Evolutionary conservation across 768 basidiomycete species (phyloP).

Genomic region (Leccinum pellstonianum): DNA sequence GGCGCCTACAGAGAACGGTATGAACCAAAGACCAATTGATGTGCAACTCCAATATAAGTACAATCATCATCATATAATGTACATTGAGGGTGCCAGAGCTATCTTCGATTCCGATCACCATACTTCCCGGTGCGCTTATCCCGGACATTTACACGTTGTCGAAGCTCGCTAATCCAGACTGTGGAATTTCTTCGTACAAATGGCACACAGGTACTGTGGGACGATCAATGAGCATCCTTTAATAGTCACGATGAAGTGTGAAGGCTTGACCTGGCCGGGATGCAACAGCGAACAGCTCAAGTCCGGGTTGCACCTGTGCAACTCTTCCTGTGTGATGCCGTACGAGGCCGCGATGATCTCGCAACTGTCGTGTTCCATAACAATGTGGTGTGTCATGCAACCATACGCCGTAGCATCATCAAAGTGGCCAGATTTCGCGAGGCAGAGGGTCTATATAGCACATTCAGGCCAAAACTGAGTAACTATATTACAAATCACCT

Average conservation of each 20-base stretch:
- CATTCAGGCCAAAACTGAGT: not conserved
- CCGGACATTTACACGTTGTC: not conserved
- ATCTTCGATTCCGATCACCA: too few species aligned
- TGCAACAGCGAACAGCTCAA: constrained; percentile 13
- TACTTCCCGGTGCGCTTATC: not conserved
- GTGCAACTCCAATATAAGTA: too few species aligned
- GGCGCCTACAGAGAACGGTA: not conserved
- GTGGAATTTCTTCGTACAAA: constrained; percentile 17
- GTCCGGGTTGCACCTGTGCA: too few species aligned
- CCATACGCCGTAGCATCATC: too few species aligned
- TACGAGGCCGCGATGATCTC: constrained; percentile 37
- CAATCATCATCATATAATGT: too few species aligned
- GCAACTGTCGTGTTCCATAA: constrained; percentile 43
- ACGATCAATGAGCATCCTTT: constrained; percentile 1
- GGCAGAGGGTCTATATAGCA: constrained; percentile 44
- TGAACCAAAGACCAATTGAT: too few species aligned
- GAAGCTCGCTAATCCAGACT: constrained; percentile 12
- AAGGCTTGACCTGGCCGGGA: constrained; percentile 50
- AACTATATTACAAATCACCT: not conserved
- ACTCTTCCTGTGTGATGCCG: constrained; percentile 30
- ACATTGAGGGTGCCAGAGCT: too few species aligned
- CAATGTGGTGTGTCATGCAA: too few species aligned
- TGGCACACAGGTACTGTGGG: constrained; percentile 27
- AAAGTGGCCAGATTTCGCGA: constrained; percentile 36
- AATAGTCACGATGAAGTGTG: not conserved